Conservation (phyloP, 2,329 filamentous ascomycete species). For the Metarhizium rileyi region DNA sequence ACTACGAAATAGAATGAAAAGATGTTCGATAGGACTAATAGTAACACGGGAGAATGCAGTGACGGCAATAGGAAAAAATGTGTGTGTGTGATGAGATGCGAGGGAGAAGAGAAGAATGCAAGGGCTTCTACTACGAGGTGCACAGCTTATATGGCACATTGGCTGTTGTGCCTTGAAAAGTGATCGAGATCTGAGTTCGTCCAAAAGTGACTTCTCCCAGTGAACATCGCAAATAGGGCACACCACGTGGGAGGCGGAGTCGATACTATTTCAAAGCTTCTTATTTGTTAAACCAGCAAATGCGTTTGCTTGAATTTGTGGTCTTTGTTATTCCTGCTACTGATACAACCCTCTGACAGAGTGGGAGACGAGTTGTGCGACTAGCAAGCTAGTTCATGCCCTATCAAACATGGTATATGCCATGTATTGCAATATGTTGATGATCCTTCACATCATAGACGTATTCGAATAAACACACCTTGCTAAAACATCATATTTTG, state of each 20-base stretch:
- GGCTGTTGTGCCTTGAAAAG: background rate
- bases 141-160: background rate
- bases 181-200: background rate
- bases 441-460: no score
- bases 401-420: no score
- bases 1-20: background rate
- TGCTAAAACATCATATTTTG: no score
- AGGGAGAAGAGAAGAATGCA: background rate
- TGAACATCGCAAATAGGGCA: background rate
- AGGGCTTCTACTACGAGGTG: background rate
- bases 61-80: background rate
- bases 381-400: no score
- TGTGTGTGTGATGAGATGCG: background rate
- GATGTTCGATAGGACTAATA: background rate
- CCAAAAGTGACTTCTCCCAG: background rate
- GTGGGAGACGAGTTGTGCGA: no score
- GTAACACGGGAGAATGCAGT: background rate
- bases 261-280: no score
- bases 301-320: background rate
- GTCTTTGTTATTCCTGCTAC: background rate
- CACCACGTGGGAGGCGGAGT: background rate
- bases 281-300: background rate
- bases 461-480: no score
- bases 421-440: no score
- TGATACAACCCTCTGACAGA: no score